Conservation (phyloP, 768 basidiomycete species). For the Podaxis carcinomalis region DNA sequence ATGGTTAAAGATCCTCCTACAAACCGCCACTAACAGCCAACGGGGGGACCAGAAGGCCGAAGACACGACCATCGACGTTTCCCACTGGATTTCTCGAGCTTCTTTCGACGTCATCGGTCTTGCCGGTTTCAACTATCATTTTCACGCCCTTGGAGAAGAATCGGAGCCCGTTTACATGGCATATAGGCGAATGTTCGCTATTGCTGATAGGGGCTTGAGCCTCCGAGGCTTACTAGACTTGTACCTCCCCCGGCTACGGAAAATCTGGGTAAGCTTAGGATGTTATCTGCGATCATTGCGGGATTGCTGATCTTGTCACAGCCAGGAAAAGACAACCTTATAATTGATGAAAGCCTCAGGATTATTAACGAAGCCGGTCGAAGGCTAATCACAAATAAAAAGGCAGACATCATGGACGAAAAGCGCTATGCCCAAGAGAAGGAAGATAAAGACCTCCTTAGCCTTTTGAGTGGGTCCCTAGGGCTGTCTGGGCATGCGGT, state of each 20-base stretch:
- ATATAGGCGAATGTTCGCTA: slow-evolving; percentile 45
- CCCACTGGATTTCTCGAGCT: slow-evolving; percentile 55
- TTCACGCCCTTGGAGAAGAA: slow-evolving; percentile 45
- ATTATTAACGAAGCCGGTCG: slow-evolving; percentile 38
- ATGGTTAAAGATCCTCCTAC: slow-evolving; percentile 30
- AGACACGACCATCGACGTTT: slow-evolving; percentile 38
- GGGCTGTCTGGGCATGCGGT: background rate
- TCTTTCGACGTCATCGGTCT: slow-evolving; percentile 64
- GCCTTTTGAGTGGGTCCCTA: slow-evolving; percentile 38
- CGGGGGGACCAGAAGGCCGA: background rate
- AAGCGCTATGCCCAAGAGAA: slow-evolving; percentile 17
- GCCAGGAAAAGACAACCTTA: slow-evolving; percentile 38
- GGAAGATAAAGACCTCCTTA: slow-evolving; percentile 42
- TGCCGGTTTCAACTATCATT: slow-evolving; percentile 50
- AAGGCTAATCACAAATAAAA: slow-evolving; percentile 40
- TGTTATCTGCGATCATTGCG: background rate
- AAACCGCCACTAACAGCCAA: background rate
- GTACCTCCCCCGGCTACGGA: slow-evolving; percentile 42
- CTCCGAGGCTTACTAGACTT: slow-evolving; percentile 37
- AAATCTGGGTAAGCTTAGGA: slow-evolving; percentile 35
- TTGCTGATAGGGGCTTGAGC: slow-evolving; percentile 41
- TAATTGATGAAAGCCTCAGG: slow-evolving; percentile 32
- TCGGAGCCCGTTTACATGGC: slow-evolving; percentile 44
- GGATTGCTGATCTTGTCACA: slow-evolving; percentile 15
- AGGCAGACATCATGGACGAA: slow-evolving; percentile 30